Conservation (phyloP, 768 basidiomycete genomes). For the Trametes cubensis region DNA sequence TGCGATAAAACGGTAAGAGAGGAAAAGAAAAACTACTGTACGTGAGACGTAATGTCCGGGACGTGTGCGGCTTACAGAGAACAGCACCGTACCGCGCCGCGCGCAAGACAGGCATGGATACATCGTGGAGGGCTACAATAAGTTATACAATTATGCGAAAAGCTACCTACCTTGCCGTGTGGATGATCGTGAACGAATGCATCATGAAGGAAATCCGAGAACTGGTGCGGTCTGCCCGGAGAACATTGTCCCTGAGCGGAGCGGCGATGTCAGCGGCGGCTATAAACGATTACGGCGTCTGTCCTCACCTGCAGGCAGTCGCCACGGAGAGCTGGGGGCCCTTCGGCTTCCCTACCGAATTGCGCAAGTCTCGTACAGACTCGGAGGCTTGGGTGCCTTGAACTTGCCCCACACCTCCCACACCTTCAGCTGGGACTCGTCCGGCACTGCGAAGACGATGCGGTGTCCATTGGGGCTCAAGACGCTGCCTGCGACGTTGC, state of each 20-base stretch:
- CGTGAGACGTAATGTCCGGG: neutral
- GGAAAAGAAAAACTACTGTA: neutral
- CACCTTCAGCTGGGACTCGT: constrained; percentile 67
- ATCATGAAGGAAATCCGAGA: neutral
- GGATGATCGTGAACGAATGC: neutral
- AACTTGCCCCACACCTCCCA: constrained; percentile 59
- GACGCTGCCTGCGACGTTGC: constrained; percentile 60
- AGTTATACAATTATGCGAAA: constrained; percentile 7
- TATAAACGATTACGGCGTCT: neutral
- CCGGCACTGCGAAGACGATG: constrained; percentile 60
- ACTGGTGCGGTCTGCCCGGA: neutral
- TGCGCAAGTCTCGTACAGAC: constrained; percentile 16
- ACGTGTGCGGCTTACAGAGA: constrained; percentile 3
- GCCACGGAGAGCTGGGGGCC: neutral
- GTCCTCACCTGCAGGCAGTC: neutral
- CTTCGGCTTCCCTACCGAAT: constrained; percentile 13
- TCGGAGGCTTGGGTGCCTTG: constrained; percentile 28
- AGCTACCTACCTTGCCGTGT: constrained; percentile 17
- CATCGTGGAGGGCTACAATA: constrained; percentile 20
- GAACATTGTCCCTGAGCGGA: neutral
- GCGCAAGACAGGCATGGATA: constrained; percentile 9
- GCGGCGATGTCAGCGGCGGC: neutral
- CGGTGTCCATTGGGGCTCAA: constrained; percentile 54
- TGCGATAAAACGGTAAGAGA: neutral
- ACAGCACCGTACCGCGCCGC: constrained; percentile 3